Percentiles rank a stretch among this genome's conserved stretches.
These are phyloP conservation scores for Aspergillus persii DNA, from an alignment of 2,329 filamentous ascomycete species.

Conservation along the genomic window DNA sequence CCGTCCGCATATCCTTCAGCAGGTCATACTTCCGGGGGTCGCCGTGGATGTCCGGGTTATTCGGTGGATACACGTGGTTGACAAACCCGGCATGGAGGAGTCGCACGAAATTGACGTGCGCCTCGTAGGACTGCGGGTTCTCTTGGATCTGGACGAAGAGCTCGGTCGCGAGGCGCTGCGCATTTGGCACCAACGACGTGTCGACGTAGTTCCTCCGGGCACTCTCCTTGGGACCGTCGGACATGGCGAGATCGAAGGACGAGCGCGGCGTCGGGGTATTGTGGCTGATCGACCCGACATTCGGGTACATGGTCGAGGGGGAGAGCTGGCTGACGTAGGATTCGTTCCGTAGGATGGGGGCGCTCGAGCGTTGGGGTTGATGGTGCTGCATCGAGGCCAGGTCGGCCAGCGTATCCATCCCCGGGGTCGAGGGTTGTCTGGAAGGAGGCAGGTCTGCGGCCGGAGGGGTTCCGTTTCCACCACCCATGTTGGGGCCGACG, in stretches of 20 bases:
- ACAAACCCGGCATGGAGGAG: conserved; percentile 48
- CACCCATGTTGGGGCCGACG: conserved; percentile 24
- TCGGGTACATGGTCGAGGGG: conserved; percentile 42
- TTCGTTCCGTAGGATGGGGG: conserved; percentile 39
- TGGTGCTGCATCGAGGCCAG: conserved; percentile 49
- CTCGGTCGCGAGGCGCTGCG: conserved; percentile 41
- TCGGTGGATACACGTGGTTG: conserved; percentile 47
- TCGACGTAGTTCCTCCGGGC: conserved; percentile 41
- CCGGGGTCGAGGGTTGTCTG: conserved; percentile 44
- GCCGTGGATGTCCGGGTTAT: conserved; percentile 44
- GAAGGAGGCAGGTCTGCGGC: conserved; percentile 33
- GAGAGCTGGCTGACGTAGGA: conserved; percentile 45
- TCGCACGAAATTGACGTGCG: conserved; percentile 47
- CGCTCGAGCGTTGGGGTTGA: conserved; percentile 40
- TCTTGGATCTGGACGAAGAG: conserved; percentile 44
- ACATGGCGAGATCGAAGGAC: conserved; percentile 46
- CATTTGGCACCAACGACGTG: conserved; percentile 41
- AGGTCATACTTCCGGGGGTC: conserved; percentile 47
- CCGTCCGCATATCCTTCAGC: conserved; percentile 45
- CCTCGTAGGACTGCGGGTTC: conserved; percentile 48
- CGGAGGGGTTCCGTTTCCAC: conserved; percentile 36
- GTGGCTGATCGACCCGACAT: conserved; percentile 36
- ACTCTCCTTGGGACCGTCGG: conserved; percentile 41
- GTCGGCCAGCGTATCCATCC: conserved; percentile 51
- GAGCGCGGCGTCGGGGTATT: conserved; percentile 42